Percentiles rank a stretch among this genome's conserved stretches.
phyloP scores from a whole-genome alignment of 192 early-diverging fungal species.

The Endogone sp. region DNA sequence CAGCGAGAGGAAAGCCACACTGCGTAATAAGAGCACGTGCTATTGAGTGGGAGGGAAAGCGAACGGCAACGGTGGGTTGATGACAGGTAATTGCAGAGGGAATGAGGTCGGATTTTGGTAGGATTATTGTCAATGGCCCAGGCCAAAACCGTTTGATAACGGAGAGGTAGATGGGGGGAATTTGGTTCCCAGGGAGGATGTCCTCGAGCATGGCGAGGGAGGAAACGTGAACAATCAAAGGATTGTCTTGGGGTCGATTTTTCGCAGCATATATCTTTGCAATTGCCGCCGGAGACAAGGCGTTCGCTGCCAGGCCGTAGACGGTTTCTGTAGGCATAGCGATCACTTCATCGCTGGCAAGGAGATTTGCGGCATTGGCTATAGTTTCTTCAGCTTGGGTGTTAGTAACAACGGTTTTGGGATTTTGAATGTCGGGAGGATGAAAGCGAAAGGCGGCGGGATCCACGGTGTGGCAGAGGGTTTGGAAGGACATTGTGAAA shows the following conservation, averaged over 20 bases:
- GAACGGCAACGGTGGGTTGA: slow-evolving; percentile 82
- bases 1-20: slow-evolving; percentile 88
- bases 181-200: slow-evolving; percentile 55
- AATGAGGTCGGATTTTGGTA: slow-evolving; percentile 66
- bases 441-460: not conserved
- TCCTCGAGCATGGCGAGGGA: slow-evolving; percentile 80
- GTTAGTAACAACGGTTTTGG: slow-evolving; percentile 8
- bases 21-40: slow-evolving; percentile 82
- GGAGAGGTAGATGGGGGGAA: slow-evolving; percentile 67
- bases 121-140: slow-evolving; percentile 87
- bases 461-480: not conserved
- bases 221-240: slow-evolving; percentile 95
- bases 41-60: slow-evolving; percentile 90
- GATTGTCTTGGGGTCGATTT: slow-evolving; percentile 91
- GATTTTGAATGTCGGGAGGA: slow-evolving; percentile 7
- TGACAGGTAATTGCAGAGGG: slow-evolving; percentile 81
- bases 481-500: not conserved
- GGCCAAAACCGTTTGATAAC: slow-evolving; percentile 82
- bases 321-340: slow-evolving; percentile 98
- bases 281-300: slow-evolving; percentile 63
- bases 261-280: slow-evolving; percentile 80
- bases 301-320: slow-evolving; percentile 94
- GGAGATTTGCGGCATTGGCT: slow-evolving; percentile 45
- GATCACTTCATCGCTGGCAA: slow-evolving; percentile 60
- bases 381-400: slow-evolving; percentile 20